phyloP scores from a whole-genome alignment of 306 rosid species.

The Delonix regia region DNA sequence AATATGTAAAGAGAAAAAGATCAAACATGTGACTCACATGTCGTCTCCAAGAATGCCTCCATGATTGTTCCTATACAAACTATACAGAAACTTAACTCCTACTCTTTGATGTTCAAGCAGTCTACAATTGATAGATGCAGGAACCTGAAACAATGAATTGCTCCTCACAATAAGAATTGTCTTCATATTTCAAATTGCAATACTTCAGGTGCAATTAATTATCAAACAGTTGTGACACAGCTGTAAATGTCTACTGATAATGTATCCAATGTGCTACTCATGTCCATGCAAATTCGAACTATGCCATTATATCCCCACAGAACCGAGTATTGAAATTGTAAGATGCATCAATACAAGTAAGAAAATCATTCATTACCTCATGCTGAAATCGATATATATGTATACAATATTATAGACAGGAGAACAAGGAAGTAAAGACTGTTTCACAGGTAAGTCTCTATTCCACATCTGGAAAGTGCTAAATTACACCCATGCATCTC shows the following conservation, averaged over 20 bases:
- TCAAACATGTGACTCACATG: constrained; percentile 60
- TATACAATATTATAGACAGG: not conserved
- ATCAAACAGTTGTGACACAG: not conserved
- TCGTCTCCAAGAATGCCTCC: constrained; percentile 99
- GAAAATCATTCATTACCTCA: not conserved
- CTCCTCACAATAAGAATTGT: constrained; percentile 13
- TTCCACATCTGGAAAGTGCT: not conserved
- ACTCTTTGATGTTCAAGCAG: constrained; percentile 90
- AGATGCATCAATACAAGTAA: not conserved
- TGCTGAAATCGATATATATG: not conserved
- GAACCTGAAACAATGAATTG: constrained; percentile 62
- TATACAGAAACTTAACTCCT: constrained; percentile 79
- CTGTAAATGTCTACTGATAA: not conserved
- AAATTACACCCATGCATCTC: not conserved
- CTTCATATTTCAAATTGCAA: constrained; percentile 28
- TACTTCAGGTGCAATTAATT: constrained; percentile 11
- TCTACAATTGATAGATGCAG: constrained; percentile 88
- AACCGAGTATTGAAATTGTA: not conserved
- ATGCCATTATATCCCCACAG: not conserved
- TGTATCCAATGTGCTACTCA: not conserved
- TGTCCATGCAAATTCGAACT: constrained; percentile 4
- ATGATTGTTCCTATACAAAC: constrained; percentile 76
- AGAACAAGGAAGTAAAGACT: not conserved
- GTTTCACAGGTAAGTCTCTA: not conserved
- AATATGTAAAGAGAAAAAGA: not conserved